Evolutionary conservation across 805 yeast species (phyloP), one percentile per base, ranked within the genome.

Genomic region (Candida loeiensis): DNA sequence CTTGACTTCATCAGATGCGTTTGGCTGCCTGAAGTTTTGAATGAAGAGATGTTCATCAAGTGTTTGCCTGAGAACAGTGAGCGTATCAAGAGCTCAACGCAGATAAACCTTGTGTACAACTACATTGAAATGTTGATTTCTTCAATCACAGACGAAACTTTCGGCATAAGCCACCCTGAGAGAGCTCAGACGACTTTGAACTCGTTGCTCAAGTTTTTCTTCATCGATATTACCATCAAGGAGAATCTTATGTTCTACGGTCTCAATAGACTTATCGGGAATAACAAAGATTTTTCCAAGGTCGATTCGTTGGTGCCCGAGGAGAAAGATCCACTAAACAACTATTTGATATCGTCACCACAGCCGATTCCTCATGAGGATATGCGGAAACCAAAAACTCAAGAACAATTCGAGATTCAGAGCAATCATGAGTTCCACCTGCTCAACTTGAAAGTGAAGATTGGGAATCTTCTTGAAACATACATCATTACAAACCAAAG

Each of bases 261-360:
- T 0, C 56, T 81, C 34, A 80, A 77, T 51, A 53, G 82, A 42
- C 45, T 67, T 3, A 39, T 77, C 21, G 86, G 86, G 0, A 74
- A 76, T 46, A 77, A 75, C 44, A 40, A 46, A 1, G 76, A 73
- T 49, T 59, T 67, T 20, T 46, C 45, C 9, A 62, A 74, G 14
- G 49, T 80, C 24, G 71, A 71, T 15, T 54, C 62, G 20, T 53
- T 75, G 3, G 59, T 76, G 4, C 76, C 79, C 1, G 37, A 44
- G 12, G 43, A 49, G 2, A 45, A 49, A 29, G 60, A 55, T 37
- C 27, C 40, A 30, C 39, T 60, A 9, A 50, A 56, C 31, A 52
- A 54, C 29, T 44, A 53, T 18, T 37, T 59, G 30, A 40, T 61
- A 3, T 40, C 49, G 6, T 41, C 45, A 3, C 68, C 69, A 4